phyloP scores from a whole-genome alignment of 441 rosid genomes.

The Hura crepitans region DNA sequence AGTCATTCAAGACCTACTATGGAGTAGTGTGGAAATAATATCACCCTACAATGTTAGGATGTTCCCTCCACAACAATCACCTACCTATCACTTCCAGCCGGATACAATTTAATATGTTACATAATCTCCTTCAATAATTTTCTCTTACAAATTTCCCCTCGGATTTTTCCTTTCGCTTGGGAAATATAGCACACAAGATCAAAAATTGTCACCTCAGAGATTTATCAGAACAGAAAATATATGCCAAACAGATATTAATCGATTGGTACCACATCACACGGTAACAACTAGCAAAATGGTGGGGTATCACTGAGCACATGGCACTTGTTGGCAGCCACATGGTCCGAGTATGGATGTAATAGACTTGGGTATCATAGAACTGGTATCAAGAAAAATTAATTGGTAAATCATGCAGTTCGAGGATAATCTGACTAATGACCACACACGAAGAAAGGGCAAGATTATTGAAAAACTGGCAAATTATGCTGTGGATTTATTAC shows the following conservation, averaged over 20 bases:
- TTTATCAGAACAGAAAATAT: no score
- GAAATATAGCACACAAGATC: no score
- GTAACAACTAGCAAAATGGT: no score
- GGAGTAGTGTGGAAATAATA: background rate
- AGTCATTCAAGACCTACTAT: conserved; percentile 3
- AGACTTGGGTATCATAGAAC: background rate
- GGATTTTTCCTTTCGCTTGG: no score
- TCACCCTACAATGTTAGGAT: background rate
- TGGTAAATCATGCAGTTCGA: background rate
- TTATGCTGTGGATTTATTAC: background rate
- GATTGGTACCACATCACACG: no score
- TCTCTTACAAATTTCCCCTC: no score
- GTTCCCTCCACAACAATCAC: conserved; percentile 21
- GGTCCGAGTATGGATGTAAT: background rate
- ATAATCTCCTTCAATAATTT: background rate
- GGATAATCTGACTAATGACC: background rate
- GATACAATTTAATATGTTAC: background rate
- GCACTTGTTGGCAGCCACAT: conserved; percentile 18
- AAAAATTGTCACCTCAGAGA: no score
- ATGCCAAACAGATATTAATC: no score
- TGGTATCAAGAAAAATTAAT: background rate
- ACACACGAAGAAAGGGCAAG: no score
- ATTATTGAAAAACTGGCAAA: no score
- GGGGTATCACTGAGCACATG: conserved; percentile 7
- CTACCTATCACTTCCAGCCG: background rate